These are phyloP conservation scores for Cucumis cinereus DNA, from an alignment of 306 rosid genomes.

Conservation along the genomic window DNA sequence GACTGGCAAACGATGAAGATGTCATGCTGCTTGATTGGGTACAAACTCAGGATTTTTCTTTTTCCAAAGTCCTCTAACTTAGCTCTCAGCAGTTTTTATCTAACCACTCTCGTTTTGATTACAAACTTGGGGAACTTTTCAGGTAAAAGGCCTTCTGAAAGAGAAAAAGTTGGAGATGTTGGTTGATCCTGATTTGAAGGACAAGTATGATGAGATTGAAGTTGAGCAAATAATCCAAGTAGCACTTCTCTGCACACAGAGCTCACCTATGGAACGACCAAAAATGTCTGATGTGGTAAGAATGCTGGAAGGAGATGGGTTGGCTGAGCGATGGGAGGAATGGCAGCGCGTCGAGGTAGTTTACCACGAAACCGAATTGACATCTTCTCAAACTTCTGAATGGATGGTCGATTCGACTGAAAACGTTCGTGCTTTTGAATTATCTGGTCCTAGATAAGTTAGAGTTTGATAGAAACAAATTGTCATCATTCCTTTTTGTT, in stretches of 20 bases:
- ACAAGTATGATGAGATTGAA: constrained; percentile 10
- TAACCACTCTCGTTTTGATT: not conserved
- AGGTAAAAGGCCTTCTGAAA: constrained; percentile 13
- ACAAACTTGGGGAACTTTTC: not conserved
- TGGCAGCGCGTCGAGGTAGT: constrained; percentile 11
- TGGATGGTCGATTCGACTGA: constrained; percentile 6
- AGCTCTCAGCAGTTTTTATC: not conserved
- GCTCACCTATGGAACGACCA: constrained; percentile 11
- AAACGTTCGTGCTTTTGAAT: constrained; percentile 7
- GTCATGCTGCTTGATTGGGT: constrained; percentile 19
- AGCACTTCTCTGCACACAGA: constrained; percentile 17
- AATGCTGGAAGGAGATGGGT: constrained; percentile 11
- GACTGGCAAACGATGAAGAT: constrained; percentile 15
- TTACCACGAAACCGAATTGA: not conserved
- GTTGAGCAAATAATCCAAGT: constrained; percentile 17
- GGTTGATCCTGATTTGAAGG: constrained; percentile 12
- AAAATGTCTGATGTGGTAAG: constrained; percentile 11
- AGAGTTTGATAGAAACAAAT: not conserved
- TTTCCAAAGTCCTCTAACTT: not conserved
- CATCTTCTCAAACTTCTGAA: constrained; percentile 9
- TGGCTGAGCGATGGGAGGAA: constrained; percentile 8
- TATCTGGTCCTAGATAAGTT: constrained; percentile 5
- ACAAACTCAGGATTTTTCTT: not conserved
- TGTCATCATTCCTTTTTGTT: not conserved
- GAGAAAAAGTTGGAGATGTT: constrained; percentile 16